These are phyloP conservation scores for Globisporangium recalcitrans DNA, from an alignment of 352 stramenopile species.

Conservation along the genomic window DNA sequence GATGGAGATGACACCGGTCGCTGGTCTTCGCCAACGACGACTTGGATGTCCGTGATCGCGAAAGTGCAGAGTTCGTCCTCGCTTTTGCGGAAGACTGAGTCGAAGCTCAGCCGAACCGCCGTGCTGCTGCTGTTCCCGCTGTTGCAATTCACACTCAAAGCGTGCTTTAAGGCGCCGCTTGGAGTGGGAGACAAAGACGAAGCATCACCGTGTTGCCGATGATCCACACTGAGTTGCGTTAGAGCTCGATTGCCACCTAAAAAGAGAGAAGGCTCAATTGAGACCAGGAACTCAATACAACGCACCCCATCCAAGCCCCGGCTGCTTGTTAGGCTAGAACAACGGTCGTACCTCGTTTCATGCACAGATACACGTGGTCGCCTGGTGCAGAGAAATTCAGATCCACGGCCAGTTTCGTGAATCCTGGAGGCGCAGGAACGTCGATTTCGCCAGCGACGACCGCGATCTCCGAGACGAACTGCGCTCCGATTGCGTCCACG, in stretches of 20 bases:
- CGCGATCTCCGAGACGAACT: slow-evolving; percentile 62
- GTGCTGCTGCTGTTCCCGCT: slow-evolving; percentile 21
- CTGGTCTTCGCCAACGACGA: slow-evolving; percentile 33
- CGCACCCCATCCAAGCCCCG: too few species aligned
- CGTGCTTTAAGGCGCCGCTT: neutral
- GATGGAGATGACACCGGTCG: slow-evolving; percentile 19
- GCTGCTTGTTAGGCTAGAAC: neutral
- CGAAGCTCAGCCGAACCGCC: slow-evolving; percentile 29
- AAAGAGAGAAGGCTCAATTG: neutral
- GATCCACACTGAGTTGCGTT: slow-evolving; percentile 31
- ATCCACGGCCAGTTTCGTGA: slow-evolving; percentile 43
- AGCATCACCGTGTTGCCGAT: neutral
- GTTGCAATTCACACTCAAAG: slow-evolving; percentile 28
- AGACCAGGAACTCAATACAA: too few species aligned
- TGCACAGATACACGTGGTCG: slow-evolving; percentile 66
- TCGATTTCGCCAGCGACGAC: slow-evolving; percentile 56
- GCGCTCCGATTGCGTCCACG: slow-evolving; percentile 21
- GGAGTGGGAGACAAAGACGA: slow-evolving; percentile 12
- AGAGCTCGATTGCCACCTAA: slow-evolving; percentile 20
- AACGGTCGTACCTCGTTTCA: slow-evolving; percentile 43
- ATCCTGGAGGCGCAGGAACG: slow-evolving; percentile 43
- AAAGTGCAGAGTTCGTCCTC: slow-evolving; percentile 30
- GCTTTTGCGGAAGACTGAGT: slow-evolving; percentile 14
- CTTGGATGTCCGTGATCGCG: slow-evolving; percentile 57
- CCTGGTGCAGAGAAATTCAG: slow-evolving; percentile 62